Evolutionary conservation across 2,329 filamentous ascomycete genomes (phyloP), one percentile per base, ranked within the genome.

Genomic region (Botryotinia convoluta): DNA sequence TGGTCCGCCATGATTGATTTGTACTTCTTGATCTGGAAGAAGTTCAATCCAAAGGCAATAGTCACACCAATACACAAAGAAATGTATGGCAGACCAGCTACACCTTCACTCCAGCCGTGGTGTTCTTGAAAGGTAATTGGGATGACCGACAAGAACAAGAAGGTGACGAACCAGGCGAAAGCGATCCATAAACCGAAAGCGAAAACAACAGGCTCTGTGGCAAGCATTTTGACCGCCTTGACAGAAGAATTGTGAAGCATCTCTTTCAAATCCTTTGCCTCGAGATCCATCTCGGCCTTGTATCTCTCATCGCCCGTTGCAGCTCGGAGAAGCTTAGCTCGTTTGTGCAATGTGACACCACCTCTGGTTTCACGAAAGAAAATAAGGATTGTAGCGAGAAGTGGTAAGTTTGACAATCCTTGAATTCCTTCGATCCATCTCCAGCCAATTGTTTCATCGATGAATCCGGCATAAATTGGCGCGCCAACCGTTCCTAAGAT

Each of bases 391-490:
- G 90, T 82, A 0, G 89, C 77, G 70, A 94, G 87, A 62, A 95
- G 82, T 1, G 89, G 82, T 0, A 86, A 88, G 70, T 91, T 89
- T 37, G 89, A 82, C 59, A 97, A 92, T 7, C 90, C 89, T 78
- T 97, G 94, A 54, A 94, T 87, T 85, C 93, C 96, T 80, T 96
- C 97, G 0, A 95, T 89, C 94, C 94, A 97, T 74, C 93, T 89
- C 93, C 93, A 97, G 4, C 83, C 87, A 8, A 89, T 86, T 65
- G 87, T 84, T 20, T 90, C 84, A 0, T 88, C 88, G 42, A 92
- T 85, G 67, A 73, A 88, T 84, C 67, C 91, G 82, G 1, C 87
- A 1, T 91, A 88, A 74, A 97, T 89, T 45, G 91, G 88, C 1
- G 92, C 89, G 3, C 87, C 88, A 0, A 94, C 84, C 0, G 93